Base-by-base conservation (phyloP, 192 early-diverging fungal genomes). In the Backusella circina region DNA sequence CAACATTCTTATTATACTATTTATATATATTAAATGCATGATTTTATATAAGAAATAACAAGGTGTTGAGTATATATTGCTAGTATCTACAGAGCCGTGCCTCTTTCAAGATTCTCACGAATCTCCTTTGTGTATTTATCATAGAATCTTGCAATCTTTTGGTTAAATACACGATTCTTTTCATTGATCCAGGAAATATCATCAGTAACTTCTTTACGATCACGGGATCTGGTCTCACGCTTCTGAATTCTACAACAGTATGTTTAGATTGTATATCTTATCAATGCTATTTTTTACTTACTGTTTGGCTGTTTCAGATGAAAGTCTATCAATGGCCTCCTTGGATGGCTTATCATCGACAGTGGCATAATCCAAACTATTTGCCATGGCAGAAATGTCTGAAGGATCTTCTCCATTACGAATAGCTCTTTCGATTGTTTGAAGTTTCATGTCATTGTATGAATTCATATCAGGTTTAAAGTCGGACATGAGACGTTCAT, bases 131-230 rank as follows among this genome's bases (percentile, higher is more conserved):
- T 98, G 79, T 97, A 90, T 79, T 95, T 95, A 79, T 98, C 98
- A 71, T 96, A 99, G 32, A 95, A 95, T 33, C 97, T 82, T 51
- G 94, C 80, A 84, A 99, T 95, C 88, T 98, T 98, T 76, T 95
- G 93, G 90, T 98, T 98, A 84, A 99, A 98, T 21, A 89, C 84
- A 70, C 93, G 94, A 80, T 99, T 99, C 79, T 93, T 87, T 41
- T 99, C 96, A 77, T 98, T 98, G 85, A 99, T 98, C 83, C 95
- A 98, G 16, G 96, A 94, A 70, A 95, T 94, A 57, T 95, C 94
- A 69, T 97, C 97, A 36, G 92, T 92, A 26, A 93, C 89, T 80
- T 93, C 90, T 65, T 86, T 92, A 47, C 88, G 84, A 54, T 88
- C 85, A 35, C 86, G 88, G 21, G 92, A 93, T 73, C 91, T 90